phyloP scores from a whole-genome alignment of 2,329 filamentous ascomycete genomes.

The Aspergillus nomiae region DNA sequence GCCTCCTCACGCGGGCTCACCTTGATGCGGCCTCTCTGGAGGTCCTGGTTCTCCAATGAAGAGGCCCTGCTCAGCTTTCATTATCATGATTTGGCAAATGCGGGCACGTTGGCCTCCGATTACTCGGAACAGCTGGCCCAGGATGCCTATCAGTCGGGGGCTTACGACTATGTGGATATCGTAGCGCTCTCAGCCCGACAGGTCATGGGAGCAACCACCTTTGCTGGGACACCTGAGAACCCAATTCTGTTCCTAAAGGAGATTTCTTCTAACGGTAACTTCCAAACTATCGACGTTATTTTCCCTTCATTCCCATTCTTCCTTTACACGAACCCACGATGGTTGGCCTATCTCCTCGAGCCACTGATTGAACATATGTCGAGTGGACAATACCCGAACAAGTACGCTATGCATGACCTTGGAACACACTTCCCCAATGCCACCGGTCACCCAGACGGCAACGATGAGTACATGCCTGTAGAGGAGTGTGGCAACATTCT shows the following conservation, averaged over 20 bases:
- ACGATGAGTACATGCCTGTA: slow-evolving; percentile 59
- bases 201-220: slow-evolving; percentile 75
- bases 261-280: slow-evolving; percentile 82
- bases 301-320: slow-evolving; percentile 87
- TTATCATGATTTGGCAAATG: slow-evolving; percentile 71
- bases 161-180: slow-evolving; percentile 74
- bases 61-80: slow-evolving; percentile 72
- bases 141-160: slow-evolving; percentile 74
- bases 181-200: slow-evolving; percentile 77
- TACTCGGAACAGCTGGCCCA: slow-evolving; percentile 71
- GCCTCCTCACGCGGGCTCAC: slow-evolving; percentile 75
- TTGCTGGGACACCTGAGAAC: slow-evolving; percentile 69
- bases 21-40: slow-evolving; percentile 77
- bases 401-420: slow-evolving; percentile 57
- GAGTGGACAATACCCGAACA: slow-evolving; percentile 77
- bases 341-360: slow-evolving; percentile 77
- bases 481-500: slow-evolving; percentile 72
- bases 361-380: slow-evolving; percentile 79
- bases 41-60: slow-evolving; percentile 67
- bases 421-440: slow-evolving; percentile 58
- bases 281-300: slow-evolving; percentile 84
- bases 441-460: slow-evolving; percentile 55
- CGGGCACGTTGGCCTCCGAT: slow-evolving; percentile 65
- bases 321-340: slow-evolving; percentile 78
- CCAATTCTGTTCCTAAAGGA: slow-evolving; percentile 81